phyloP scores from a whole-genome alignment of 2,329 filamentous ascomycete species.

The Sclerotinia nivalis region DNA sequence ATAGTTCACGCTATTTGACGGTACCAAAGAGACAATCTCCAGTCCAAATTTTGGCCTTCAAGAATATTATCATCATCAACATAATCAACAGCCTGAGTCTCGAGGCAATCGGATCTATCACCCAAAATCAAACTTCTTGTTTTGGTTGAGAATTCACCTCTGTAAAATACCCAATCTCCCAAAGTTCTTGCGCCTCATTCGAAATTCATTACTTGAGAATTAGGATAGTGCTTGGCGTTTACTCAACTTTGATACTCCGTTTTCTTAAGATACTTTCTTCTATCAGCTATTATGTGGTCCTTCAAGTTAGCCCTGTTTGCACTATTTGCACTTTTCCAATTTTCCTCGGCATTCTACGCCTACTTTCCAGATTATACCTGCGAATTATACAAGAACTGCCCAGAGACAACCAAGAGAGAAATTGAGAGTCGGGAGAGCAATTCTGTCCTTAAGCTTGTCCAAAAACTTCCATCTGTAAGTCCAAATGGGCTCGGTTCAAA shows the following conservation, averaged over 20 bases:
- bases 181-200: neutral
- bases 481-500: neutral
- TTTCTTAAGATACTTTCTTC: neutral
- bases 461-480: conserved; percentile 31
- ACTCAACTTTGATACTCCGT: neutral
- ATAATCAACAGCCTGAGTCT: conserved; percentile 1
- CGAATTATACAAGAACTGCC: conserved; percentile 2
- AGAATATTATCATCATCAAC: neutral
- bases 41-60: neutral
- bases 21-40: neutral
- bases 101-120: neutral
- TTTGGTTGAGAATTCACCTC: neutral
- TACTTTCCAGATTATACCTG: conserved; percentile 36
- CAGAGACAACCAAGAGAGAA: conserved; percentile 1
- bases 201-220: neutral
- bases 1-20: neutral
- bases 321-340: conserved; percentile 19
- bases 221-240: neutral
- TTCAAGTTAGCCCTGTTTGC: neutral
- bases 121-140: neutral
- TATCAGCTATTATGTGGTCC: conserved; percentile 11
- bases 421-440: conserved; percentile 4
- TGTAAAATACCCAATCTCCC: neutral
- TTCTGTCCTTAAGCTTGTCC: conserved; percentile 28
- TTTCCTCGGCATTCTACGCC: conserved; percentile 34